Percentiles rank a stretch among this genome's conserved stretches.
Conservation (phyloP, 176 grass and related monocot genomes). For the Raddia guianensis region DNA sequence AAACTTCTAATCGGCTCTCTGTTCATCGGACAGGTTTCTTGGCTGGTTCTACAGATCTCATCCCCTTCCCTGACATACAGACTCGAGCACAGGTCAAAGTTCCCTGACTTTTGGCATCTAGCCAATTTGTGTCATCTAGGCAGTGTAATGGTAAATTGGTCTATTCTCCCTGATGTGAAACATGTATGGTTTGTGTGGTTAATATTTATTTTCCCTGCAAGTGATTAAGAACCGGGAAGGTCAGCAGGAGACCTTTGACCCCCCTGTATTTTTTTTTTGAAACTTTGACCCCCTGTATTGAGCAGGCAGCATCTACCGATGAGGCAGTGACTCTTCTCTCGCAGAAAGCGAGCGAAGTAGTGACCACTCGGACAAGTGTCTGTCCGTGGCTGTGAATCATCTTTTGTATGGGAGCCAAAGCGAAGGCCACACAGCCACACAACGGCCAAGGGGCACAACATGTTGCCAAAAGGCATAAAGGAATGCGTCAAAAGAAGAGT, state of each 20-base stretch:
- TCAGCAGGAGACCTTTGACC: slow-evolving; percentile 33
- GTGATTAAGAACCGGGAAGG: not conserved
- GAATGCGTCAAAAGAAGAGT: not conserved
- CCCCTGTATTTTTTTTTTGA: too few species aligned
- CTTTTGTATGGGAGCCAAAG: slow-evolving; percentile 6
- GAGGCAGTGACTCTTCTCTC: not conserved
- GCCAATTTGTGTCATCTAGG: slow-evolving; percentile 19
- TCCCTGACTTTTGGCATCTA: slow-evolving; percentile 11
- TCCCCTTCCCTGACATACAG: slow-evolving; percentile 17
- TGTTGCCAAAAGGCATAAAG: not conserved
- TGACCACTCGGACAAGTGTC: slow-evolving; percentile 20
- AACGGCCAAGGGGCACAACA: not conserved
- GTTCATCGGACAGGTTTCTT: slow-evolving; percentile 38
- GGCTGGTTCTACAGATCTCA: slow-evolving; percentile 47
- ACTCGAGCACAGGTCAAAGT: slow-evolving; percentile 34
- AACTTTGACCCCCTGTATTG: slow-evolving; percentile 26
- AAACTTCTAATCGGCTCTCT: slow-evolving; percentile 39
- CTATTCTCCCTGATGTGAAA: not conserved
- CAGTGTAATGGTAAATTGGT: not conserved
- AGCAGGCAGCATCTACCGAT: not conserved
- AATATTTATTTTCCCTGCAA: not conserved
- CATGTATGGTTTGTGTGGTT: not conserved
- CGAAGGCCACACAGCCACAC: not conserved
- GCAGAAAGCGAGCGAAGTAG: slow-evolving; percentile 10
- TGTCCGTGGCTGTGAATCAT: slow-evolving; percentile 7